phyloP scores from a whole-genome alignment of 805 yeast species.

The Starmera caribaea region DNA sequence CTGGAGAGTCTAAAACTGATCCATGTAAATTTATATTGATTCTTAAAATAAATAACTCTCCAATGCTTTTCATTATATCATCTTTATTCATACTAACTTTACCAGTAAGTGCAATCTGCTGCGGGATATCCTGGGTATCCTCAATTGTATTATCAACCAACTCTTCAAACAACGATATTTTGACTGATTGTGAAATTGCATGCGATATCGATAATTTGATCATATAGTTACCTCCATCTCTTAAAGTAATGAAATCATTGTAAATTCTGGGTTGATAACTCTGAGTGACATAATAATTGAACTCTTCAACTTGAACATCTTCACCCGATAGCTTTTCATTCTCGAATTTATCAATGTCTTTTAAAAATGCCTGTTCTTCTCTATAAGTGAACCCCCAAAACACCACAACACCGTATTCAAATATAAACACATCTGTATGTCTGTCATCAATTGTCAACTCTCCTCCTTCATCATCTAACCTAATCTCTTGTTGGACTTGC shows the following conservation, averaged over 20 bases:
- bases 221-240: constrained; percentile 88
- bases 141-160: constrained; percentile 94
- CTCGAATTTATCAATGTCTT: constrained; percentile 84
- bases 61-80: constrained; percentile 95
- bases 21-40: constrained; percentile 79
- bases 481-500: constrained; percentile 38
- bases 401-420: constrained; percentile 95
- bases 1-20: constrained; percentile 90
- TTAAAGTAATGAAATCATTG: constrained; percentile 86
- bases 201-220: constrained; percentile 87
- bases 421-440: constrained; percentile 72
- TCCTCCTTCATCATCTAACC: constrained; percentile 91
- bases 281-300: constrained; percentile 88
- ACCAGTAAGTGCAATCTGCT: constrained; percentile 89
- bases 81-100: constrained; percentile 90
- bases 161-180: constrained; percentile 91
- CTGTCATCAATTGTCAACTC: constrained; percentile 80
- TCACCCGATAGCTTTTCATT: constrained; percentile 85
- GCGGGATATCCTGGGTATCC: constrained; percentile 95
- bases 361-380: constrained; percentile 75
- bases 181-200: constrained; percentile 92
- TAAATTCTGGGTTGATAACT: constrained; percentile 93
- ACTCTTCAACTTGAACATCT: constrained; percentile 90
- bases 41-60: constrained; percentile 84
- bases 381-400: constrained; percentile 88